phyloP scores from a whole-genome alignment of 2,329 filamentous ascomycete genomes.

The Venturia carpophila region DNA sequence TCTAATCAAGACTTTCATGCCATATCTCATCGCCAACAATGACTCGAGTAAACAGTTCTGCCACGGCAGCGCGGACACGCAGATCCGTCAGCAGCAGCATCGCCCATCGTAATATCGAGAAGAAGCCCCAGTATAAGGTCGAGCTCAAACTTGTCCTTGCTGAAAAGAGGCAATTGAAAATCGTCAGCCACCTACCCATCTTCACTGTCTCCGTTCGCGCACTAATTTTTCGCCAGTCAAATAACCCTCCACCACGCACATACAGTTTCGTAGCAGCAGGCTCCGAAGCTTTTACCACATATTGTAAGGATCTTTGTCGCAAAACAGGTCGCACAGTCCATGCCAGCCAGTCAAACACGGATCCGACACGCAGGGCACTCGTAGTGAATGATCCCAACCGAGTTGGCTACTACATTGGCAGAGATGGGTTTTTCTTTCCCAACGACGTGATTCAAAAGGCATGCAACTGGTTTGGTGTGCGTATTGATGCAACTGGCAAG shows the following conservation, averaged over 20 bases:
- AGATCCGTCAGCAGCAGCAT: conserved; percentile 3
- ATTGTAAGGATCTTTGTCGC: conserved; percentile 51
- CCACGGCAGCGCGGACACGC: background rate
- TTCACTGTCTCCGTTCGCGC: background rate
- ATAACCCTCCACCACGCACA: background rate
- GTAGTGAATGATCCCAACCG: conserved; percentile 36
- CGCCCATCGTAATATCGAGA: conserved; percentile 2
- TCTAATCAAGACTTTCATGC: background rate
- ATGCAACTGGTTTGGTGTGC: conserved; percentile 30
- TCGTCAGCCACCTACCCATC: background rate
- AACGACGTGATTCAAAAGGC: conserved; percentile 51
- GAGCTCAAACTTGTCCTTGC: conserved; percentile 2
- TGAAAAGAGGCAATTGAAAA: conserved; percentile 11
- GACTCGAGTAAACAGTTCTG: conserved; percentile 6
- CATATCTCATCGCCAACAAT: conserved; percentile 1
- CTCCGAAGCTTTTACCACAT: conserved; percentile 50
- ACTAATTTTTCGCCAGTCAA: background rate
- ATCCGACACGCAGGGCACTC: conserved; percentile 20
- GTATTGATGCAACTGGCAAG: conserved; percentile 5
- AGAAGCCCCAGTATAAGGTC: conserved; percentile 11
- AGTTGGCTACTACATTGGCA: conserved; percentile 52
- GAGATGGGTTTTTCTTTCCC: conserved; percentile 57
- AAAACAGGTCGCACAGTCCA: conserved; percentile 47
- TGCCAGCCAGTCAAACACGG: conserved; percentile 50
- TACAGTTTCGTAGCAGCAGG: conserved; percentile 53